These are phyloP conservation scores for Aspergillus carlsbadensis DNA, from an alignment of 495 filamentous ascomycete genomes.

Conservation along the genomic window DNA sequence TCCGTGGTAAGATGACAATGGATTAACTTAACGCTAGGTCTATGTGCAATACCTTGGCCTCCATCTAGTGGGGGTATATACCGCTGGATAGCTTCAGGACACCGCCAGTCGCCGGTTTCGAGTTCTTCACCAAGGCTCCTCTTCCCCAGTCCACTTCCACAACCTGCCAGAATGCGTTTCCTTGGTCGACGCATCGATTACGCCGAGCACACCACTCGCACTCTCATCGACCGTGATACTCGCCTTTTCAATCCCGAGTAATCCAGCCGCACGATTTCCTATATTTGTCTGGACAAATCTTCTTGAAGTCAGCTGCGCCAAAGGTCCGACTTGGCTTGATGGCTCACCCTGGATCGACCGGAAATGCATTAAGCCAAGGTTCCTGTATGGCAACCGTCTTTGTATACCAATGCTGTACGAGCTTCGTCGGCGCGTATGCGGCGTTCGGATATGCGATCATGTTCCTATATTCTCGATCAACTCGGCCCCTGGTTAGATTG, in stretches of 20 bases:
- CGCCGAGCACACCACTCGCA: constrained; percentile 32
- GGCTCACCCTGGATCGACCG: constrained; percentile 27
- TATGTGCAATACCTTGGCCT: neutral
- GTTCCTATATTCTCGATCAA: constrained; percentile 12
- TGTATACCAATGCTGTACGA: constrained; percentile 37
- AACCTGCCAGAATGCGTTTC: constrained; percentile 41
- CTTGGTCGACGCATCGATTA: constrained; percentile 29
- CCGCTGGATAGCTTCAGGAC: neutral
- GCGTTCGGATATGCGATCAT: constrained; percentile 27
- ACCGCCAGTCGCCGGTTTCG: neutral
- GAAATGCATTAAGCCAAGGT: constrained; percentile 33
- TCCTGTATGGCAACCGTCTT: constrained; percentile 39
- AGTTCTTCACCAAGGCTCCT: constrained; percentile 21
- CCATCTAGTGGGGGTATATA: neutral
- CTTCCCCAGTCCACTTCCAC: constrained; percentile 21
- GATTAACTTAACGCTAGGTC: neutral
- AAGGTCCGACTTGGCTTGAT: neutral
- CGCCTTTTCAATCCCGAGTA: constrained; percentile 35
- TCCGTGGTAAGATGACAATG: too few species aligned
- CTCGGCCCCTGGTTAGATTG: neutral
- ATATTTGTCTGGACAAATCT: constrained; percentile 48
- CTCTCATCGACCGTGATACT: constrained; percentile 32
- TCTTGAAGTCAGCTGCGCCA: neutral
- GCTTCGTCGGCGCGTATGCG: constrained; percentile 40
- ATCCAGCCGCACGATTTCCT: constrained; percentile 39